Base-by-base conservation (phyloP, 331 rosid genomes). In the Saraca asoca region DNA sequence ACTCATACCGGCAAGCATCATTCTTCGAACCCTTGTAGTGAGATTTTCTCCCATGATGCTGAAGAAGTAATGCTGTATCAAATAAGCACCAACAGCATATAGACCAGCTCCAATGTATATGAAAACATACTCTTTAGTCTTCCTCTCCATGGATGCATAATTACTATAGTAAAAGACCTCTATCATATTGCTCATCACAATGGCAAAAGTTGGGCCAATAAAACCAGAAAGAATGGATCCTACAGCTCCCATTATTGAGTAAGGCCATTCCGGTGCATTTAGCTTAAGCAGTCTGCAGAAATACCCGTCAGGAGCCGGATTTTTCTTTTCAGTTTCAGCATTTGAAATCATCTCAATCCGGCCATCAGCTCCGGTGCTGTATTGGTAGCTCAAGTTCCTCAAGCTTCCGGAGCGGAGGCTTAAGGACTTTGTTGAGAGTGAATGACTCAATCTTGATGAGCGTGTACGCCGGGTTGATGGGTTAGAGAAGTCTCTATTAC, bases 41-140 rank as follows among this genome's bases (percentile, higher is more conserved):
- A 94, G 97, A 78, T 94, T 94, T 76, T 94, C 99, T 66, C 99
- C 99, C 99, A 94, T 94, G 61, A 94, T 94, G 46, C 96, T 90
- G 73, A 88, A 90, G 73, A 94, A 94, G 86, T 94, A 94, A 81
- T 94, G 99, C 14, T 94, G 99, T n/a, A 94, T 88, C 83, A 94
- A 76, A 76, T 94, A 94, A 7, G 99, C 97, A 14, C 80, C 89
- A 15, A 94, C 99, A 0, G 99, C 99, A 51, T 94, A 94, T n/a
- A 94, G 83, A 16, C 99, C 99, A 13, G 88, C 95, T 61, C 99
- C 99, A 2, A 94, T 90, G 80, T 90, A 94, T 31, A 94, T 83
- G 79, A 94, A 94, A 12, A 94, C 99, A 66, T 88, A 94, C 52
- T 90, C 99, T 81, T 90, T 94, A 11, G 91, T 90, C 79, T 90